phyloP scores from a whole-genome alignment of 192 early-diverging fungal species.

The Phycomyces nitens region DNA sequence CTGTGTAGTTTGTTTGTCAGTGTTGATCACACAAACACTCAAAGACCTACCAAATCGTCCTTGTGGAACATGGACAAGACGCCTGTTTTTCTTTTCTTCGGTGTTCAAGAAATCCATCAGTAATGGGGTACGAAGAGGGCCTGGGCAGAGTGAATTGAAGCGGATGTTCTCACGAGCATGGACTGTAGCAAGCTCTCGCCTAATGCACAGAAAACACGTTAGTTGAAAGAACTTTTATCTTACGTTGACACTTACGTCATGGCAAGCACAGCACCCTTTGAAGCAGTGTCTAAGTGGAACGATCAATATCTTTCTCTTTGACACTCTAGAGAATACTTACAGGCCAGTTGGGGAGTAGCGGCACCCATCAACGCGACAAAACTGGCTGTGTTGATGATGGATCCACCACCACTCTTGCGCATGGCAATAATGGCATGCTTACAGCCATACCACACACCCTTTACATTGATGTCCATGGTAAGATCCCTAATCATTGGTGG shows the following conservation, averaged over 20 bases:
- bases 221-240: neutral
- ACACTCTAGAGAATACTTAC: slow-evolving; percentile 39
- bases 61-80: slow-evolving; percentile 78
- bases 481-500: slow-evolving; percentile 52
- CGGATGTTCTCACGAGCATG: slow-evolving; percentile 87
- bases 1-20: slow-evolving; percentile 24
- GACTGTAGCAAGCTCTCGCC: slow-evolving; percentile 75
- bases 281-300: slow-evolving; percentile 64
- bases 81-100: slow-evolving; percentile 77
- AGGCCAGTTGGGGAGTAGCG: slow-evolving; percentile 82
- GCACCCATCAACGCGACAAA: slow-evolving; percentile 77
- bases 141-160: slow-evolving; percentile 79
- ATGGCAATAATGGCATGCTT: slow-evolving; percentile 78
- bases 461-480: slow-evolving; percentile 81
- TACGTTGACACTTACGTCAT: slow-evolving; percentile 55
- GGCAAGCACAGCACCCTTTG: slow-evolving; percentile 81
- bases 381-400: slow-evolving; percentile 82
- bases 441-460: slow-evolving; percentile 88
- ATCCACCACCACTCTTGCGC: slow-evolving; percentile 67
- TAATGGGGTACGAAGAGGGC: slow-evolving; percentile 73
- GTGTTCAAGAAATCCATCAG: slow-evolving; percentile 84
- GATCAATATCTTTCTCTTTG: neutral
- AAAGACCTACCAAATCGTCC: slow-evolving; percentile 78
- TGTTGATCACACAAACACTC: no score
- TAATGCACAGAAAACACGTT: neutral